These are phyloP conservation scores for Prunella vulgaris DNA, from an alignment of 257 asterid genomes.

Conservation along the genomic window DNA sequence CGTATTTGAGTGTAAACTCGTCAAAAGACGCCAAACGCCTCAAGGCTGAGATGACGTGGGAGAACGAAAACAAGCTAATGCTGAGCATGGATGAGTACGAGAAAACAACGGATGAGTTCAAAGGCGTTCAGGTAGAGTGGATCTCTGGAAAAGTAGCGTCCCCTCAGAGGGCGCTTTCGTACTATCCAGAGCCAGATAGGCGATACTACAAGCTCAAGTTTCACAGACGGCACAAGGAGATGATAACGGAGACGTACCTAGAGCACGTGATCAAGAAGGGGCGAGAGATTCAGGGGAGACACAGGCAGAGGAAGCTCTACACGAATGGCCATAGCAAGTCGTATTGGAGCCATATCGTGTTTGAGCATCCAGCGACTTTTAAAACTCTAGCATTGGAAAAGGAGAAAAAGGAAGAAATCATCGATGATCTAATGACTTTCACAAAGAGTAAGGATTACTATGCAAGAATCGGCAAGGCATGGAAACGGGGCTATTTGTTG, in stretches of 20 bases:
- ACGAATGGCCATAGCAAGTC: slow-evolving; percentile 28
- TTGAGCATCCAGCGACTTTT: slow-evolving; percentile 40
- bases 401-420: slow-evolving; percentile 29
- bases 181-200: slow-evolving; percentile 27
- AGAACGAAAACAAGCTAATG: slow-evolving; percentile 30
- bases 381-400: slow-evolving; percentile 31
- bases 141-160: slow-evolving; percentile 25
- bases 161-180: neutral
- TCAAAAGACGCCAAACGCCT: slow-evolving; percentile 32
- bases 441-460: slow-evolving; percentile 32
- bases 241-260: slow-evolving; percentile 26
- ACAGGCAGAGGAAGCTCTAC: slow-evolving; percentile 31
- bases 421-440: slow-evolving; percentile 33
- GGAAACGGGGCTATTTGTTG: slow-evolving; percentile 40
- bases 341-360: slow-evolving; percentile 30
- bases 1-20: slow-evolving; percentile 38
- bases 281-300: slow-evolving; percentile 23
- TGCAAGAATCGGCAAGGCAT: slow-evolving; percentile 39
- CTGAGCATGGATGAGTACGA: slow-evolving; percentile 50
- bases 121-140: slow-evolving; percentile 37
- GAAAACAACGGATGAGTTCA: slow-evolving; percentile 30
- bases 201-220: slow-evolving; percentile 34
- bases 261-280: slow-evolving; percentile 33
- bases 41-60: slow-evolving; percentile 41
- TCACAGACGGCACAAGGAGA: slow-evolving; percentile 25